phyloP scores from a whole-genome alignment of 2,329 filamentous ascomycete species.

The Fusarium oligoseptatum region DNA sequence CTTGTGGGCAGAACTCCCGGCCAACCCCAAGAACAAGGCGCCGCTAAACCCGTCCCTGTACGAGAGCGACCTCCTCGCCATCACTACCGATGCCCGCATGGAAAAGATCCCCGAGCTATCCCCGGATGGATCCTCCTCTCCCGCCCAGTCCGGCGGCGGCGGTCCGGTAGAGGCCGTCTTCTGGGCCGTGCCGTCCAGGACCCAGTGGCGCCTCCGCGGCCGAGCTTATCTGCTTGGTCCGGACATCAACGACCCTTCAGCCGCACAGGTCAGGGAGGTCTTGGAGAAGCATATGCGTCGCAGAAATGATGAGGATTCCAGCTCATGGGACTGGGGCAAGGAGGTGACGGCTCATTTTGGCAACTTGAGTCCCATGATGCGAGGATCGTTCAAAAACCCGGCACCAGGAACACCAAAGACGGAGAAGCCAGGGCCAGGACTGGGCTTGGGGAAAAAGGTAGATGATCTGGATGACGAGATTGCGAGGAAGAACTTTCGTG shows the following conservation, averaged over 20 bases:
- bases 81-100: slow-evolving; percentile 93
- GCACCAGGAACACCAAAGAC: slow-evolving; percentile 73
- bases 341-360: slow-evolving; percentile 92
- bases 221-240: slow-evolving; percentile 79
- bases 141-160: slow-evolving; percentile 67
- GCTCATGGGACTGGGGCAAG: slow-evolving; percentile 80
- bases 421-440: slow-evolving; percentile 58
- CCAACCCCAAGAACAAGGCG: slow-evolving; percentile 79
- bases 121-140: slow-evolving; percentile 57
- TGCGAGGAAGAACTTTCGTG: slow-evolving; percentile 82
- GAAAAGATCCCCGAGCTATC: slow-evolving; percentile 81
- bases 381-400: slow-evolving; percentile 81
- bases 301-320: slow-evolving; percentile 49
- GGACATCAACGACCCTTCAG: slow-evolving; percentile 67
- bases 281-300: slow-evolving; percentile 73
- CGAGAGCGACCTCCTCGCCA: slow-evolving; percentile 82
- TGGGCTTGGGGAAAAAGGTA: slow-evolving; percentile 73
- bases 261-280: slow-evolving; percentile 68
- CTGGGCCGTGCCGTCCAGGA: slow-evolving; percentile 78
- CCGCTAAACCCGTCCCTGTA: slow-evolving; percentile 76
- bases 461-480: slow-evolving; percentile 77
- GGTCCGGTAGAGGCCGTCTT: slow-evolving; percentile 85
- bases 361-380: slow-evolving; percentile 84
- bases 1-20: slow-evolving; percentile 81
- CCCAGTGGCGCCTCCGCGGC: slow-evolving; percentile 89